phyloP scores from a whole-genome alignment of 306 rosid genomes.

The Glycine latifolia region DNA sequence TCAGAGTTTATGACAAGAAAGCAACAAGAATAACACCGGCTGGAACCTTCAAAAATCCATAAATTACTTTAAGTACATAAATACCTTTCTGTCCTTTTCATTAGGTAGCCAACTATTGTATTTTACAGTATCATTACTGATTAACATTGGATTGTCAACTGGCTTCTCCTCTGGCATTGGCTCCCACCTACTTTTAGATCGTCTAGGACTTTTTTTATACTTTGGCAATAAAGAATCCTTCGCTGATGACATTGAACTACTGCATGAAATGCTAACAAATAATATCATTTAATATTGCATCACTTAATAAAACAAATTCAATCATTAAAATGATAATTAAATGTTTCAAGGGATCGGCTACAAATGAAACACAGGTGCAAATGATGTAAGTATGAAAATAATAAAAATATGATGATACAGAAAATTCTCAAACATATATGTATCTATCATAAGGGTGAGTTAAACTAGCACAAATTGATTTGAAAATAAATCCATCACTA shows the following conservation, averaged over 20 bases:
- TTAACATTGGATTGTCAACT: slow-evolving; percentile 55
- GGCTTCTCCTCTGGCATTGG: slow-evolving; percentile 89
- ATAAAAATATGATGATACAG: not conserved
- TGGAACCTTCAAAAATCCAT: slow-evolving; percentile 37
- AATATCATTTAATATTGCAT: slow-evolving; percentile 18
- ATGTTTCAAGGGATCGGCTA: not conserved
- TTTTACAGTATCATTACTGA: slow-evolving; percentile 55
- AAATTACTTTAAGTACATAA: slow-evolving; percentile 5
- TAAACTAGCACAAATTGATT: slow-evolving; percentile 17
- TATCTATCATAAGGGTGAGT: not conserved
- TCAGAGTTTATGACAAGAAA: slow-evolving; percentile 9
- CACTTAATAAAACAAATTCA: slow-evolving; percentile 4
- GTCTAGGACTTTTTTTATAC: slow-evolving; percentile 82
- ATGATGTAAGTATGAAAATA: not conserved
- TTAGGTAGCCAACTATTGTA: slow-evolving; percentile 70
- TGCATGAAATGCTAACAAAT: slow-evolving; percentile 45
- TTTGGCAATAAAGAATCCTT: slow-evolving; percentile 63
- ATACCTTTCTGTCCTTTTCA: slow-evolving; percentile 83
- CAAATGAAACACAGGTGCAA: not conserved
- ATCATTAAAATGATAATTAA: slow-evolving; percentile 25
- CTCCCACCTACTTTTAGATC: slow-evolving; percentile 97
- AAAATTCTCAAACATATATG: slow-evolving; percentile 14
- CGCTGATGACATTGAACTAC: slow-evolving; percentile 58
- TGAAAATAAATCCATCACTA: not conserved
- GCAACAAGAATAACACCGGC: not conserved